Evolutionary conservation across 306 rosid species (phyloP), one percentile per base, ranked within the genome.

Genomic region (Cucumis melo): DNA sequence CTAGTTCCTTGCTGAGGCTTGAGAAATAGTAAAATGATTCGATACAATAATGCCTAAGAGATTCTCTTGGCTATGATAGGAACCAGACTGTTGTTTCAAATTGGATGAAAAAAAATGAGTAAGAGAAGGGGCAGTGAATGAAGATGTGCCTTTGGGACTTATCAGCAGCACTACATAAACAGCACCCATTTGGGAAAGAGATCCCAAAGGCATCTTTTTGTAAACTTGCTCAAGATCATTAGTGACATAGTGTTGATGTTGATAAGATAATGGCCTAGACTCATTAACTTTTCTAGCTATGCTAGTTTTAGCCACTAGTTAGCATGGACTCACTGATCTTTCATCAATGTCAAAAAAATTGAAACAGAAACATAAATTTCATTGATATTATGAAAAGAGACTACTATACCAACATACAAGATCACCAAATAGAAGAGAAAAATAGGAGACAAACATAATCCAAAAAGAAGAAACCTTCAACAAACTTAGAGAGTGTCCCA

Each of bases 301-400:
- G 61, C 29, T 57, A 57, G 29, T 21, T 57, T 3, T 57, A 57
- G 14, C 2, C 62, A 57, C 62, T 21, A 57, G 23, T 57, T 9
- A 21, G 10, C 62, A 21, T 57, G 62, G 62, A 57, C 62, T 57
- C 5, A 10, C 4, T 57, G 8, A 55, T n/a, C 61, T 20, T 5
- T 56, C 29, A 21, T 21, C 3, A 14, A 91, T 88, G 79, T 93
- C 97, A 32, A 32, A 32, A 32, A 81, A 82, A 39, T 7, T 7
- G 0, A 44, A 10, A 44, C 3, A 10, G 50, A 44, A 44, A 44
- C 48, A 44, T 10, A 44, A 44, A 44, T 44, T 44, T 44, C 50
- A 10, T 44, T 44, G 50, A 44, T 44, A 11, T 44, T 10, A 44
- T 44, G 50, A 44, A 44, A 44, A 44, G 50, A 44, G 4, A 44